A percentile compares a stretch with the other conserved stretches of the same genome.
Evolutionary conservation across 768 basidiomycete genomes (phyloP).

Genomic region (Lepiota venenata): DNA sequence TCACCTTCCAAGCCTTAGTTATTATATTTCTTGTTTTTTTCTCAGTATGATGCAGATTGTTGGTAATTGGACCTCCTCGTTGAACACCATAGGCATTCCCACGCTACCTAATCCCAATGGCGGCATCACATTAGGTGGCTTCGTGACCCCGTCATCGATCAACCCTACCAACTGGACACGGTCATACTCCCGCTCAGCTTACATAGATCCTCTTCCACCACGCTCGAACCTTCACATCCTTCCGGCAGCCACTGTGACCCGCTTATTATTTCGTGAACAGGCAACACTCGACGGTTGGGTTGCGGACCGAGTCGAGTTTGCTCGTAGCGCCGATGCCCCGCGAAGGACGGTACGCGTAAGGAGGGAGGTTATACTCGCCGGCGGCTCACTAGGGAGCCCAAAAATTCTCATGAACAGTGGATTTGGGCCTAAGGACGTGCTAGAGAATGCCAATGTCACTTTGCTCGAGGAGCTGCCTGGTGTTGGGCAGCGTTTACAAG

Average conservation of each 20-base stretch:
- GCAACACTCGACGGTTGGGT: slow-evolving; percentile 30
- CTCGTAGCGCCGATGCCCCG: slow-evolving; percentile 26
- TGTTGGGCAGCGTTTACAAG: slow-evolving; percentile 54
- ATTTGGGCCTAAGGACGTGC: slow-evolving; percentile 46
- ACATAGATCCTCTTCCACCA: slow-evolving; percentile 58
- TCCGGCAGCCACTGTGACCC: slow-evolving; percentile 51
- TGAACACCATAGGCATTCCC: slow-evolving; percentile 41
- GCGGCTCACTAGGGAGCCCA: slow-evolving; percentile 47
- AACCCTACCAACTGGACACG: slow-evolving; percentile 64
- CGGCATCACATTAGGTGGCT: slow-evolving; percentile 46
- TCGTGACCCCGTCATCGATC: slow-evolving; percentile 55
- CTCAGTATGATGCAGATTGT: slow-evolving; percentile 46
- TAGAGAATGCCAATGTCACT: slow-evolving; percentile 38
- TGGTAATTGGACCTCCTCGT: slow-evolving; percentile 53
- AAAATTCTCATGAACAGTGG: slow-evolving; percentile 51
- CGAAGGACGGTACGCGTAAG: slow-evolving; percentile 47
- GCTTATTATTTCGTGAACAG: slow-evolving; percentile 42
- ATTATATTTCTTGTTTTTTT: background rate
- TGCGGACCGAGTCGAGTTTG: slow-evolving; percentile 41
- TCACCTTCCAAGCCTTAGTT: background rate
- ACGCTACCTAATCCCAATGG: slow-evolving; percentile 38
- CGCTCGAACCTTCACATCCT: slow-evolving; percentile 57
- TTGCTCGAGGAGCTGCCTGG: slow-evolving; percentile 43
- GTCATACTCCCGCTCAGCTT: slow-evolving; percentile 62
- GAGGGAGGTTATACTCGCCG: slow-evolving; percentile 48